Evolutionary conservation across 768 basidiomycete genomes (phyloP).

Genomic region (Trametes cingulata): DNA sequence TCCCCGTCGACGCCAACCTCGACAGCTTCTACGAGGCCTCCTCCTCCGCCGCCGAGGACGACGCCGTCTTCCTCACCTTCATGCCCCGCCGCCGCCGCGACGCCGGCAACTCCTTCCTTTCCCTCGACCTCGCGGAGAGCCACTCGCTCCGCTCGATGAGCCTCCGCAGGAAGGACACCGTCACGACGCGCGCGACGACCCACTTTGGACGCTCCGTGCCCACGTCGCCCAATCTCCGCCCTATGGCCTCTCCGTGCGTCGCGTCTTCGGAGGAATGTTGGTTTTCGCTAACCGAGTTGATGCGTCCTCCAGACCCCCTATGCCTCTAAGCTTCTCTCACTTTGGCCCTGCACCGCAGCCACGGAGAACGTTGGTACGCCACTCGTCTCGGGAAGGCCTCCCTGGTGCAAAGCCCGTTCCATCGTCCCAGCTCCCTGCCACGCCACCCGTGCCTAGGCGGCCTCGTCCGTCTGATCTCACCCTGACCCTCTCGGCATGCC

Average conservation of each 20-base stretch:
- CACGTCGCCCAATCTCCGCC: slow-evolving; percentile 12
- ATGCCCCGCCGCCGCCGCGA: slow-evolving; percentile 41
- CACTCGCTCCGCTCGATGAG: slow-evolving; percentile 44
- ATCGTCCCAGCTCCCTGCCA: slow-evolving; percentile 50
- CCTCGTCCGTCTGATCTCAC: slow-evolving; percentile 29
- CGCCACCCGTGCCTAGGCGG: slow-evolving; percentile 32
- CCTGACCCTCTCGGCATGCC: slow-evolving; percentile 25
- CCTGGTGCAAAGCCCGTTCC: slow-evolving; percentile 65
- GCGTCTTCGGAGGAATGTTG: not conserved
- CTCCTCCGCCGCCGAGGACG: slow-evolving; percentile 33
- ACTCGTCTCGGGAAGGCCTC: slow-evolving; percentile 45
- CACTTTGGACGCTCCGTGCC: slow-evolving; percentile 19
- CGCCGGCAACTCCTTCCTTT: slow-evolving; percentile 58
- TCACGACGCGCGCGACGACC: slow-evolving; percentile 23
- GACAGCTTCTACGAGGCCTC: slow-evolving; percentile 23
- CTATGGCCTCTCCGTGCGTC: slow-evolving; percentile 17
- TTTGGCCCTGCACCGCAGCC: slow-evolving; percentile 10
- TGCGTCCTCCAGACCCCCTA: slow-evolving; percentile 1
- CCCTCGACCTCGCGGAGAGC: slow-evolving; percentile 64
- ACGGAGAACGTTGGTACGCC: slow-evolving; percentile 25
- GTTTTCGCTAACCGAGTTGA: not conserved
- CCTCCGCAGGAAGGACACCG: slow-evolving; percentile 36
- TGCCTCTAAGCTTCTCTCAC: slow-evolving; percentile 17
- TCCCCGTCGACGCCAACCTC: slow-evolving; percentile 41
- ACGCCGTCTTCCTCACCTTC: slow-evolving; percentile 51